Conservation (phyloP, 2,329 filamentous ascomycete species). For the Penicillium sp. region DNA sequence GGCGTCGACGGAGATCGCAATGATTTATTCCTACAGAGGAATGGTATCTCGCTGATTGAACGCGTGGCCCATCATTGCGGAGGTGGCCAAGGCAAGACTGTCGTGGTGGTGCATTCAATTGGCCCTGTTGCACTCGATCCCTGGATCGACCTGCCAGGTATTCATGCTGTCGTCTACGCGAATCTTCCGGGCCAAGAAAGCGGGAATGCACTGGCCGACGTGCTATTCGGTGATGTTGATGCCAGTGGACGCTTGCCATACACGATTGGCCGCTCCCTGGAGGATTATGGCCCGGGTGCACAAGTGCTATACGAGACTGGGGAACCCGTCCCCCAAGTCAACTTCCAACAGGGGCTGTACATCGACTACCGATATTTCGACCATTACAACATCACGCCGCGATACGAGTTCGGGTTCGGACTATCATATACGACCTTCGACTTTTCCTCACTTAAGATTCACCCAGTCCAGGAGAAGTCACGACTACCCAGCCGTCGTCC, state of each 20-base stretch:
- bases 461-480: slow-evolving; percentile 48
- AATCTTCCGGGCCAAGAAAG: slow-evolving; percentile 84
- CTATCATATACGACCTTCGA: slow-evolving; percentile 74
- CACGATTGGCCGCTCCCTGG: slow-evolving; percentile 69
- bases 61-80: slow-evolving; percentile 65
- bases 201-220: slow-evolving; percentile 72
- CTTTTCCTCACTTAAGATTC: slow-evolving; percentile 53
- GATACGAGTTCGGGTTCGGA: slow-evolving; percentile 82
- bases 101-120: slow-evolving; percentile 85
- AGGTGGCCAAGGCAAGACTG: slow-evolving; percentile 54
- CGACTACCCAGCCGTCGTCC: slow-evolving; percentile 44
- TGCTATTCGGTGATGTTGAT: slow-evolving; percentile 73
- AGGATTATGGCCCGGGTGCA: slow-evolving; percentile 71
- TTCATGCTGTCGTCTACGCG: slow-evolving; percentile 77
- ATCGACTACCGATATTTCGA: slow-evolving; percentile 91
- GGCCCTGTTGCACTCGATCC: slow-evolving; percentile 75
- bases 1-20: slow-evolving; percentile 75
- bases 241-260: slow-evolving; percentile 82
- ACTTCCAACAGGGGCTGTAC: slow-evolving; percentile 77
- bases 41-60: slow-evolving; percentile 69
- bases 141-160: slow-evolving; percentile 71
- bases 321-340: slow-evolving; percentile 69
- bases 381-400: slow-evolving; percentile 65
- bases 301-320: slow-evolving; percentile 67
- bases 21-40: slow-evolving; percentile 68